Evolutionary conservation across 257 asterid genomes (phyloP), one percentile per base, ranked within the genome.

Genomic region (Scutellaria minor): DNA sequence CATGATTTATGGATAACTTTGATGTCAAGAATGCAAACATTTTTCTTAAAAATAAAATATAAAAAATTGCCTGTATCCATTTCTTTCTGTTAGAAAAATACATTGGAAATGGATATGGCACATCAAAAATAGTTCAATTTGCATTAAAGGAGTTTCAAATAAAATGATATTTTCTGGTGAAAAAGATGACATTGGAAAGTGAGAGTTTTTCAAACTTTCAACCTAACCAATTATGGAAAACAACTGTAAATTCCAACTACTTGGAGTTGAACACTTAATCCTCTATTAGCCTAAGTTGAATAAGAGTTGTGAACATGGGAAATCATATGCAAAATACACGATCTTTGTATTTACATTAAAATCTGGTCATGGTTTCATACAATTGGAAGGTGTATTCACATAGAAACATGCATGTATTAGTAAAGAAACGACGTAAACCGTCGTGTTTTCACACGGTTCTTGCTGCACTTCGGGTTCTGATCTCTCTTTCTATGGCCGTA

Each of bases 191-290:
- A 72, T 54, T 65, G 39, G 73, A 73, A 63, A 47, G 64, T 54
- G 76, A 72, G 52, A 7, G 52, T 39, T 50, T 77, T 56, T 64
- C 77, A 71, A 71, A 64, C 72, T 62, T 54, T 75, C 24, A 71
- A 81, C 85, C 81, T 68, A 79, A 80, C 66, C 77, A 79, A 78
- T 79, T n/a, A 76, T 77, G 68, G 75, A 37, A 5, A 71, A 66
- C 64, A 64, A 54, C 72, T 61, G 73, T 51, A 60, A 50, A 71
- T 55, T 68, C 76, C 87, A 79, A 82, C 82, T 72, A 65, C 80
- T 10, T 20, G 71, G 57, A 42, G 67, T 62, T 68, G 75, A 24
- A 59, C 42, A 59, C 58, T 40, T 67, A 40, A 59, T 35, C 64
- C 54, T 68, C 74, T 24, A 66, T 22, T 62, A 42, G 46, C n/a